A percentile compares a stretch with the other conserved stretches of the same genome.
Conservation (phyloP, 2,329 filamentous ascomycete species). For the Talaromyces rugulosus region DNA sequence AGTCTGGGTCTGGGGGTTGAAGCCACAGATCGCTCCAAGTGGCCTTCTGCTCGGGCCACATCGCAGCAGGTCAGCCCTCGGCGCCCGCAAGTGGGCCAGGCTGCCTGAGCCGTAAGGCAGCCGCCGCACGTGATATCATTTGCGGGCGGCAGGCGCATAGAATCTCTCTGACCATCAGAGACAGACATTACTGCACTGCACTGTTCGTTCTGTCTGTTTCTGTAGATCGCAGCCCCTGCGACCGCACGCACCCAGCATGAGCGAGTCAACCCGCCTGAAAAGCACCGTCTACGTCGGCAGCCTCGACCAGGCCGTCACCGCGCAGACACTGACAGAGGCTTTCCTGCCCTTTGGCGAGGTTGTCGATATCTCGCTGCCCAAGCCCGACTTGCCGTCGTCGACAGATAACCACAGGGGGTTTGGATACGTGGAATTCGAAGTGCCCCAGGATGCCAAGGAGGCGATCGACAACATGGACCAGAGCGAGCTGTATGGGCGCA, state of each 20-base stretch:
- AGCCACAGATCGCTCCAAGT: conserved; percentile 30
- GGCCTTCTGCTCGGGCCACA: conserved; percentile 21
- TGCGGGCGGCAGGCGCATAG: not conserved
- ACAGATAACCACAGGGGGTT: conserved; percentile 83
- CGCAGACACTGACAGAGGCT: conserved; percentile 73
- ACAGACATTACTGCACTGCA: not conserved
- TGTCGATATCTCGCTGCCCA: conserved; percentile 82
- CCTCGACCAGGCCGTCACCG: conserved; percentile 72
- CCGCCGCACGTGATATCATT: conserved; percentile 5
- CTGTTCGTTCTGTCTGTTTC: not conserved
- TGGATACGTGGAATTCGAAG: conserved; percentile 92
- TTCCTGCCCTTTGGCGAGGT: conserved; percentile 98
- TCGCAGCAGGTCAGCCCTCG: not conserved
- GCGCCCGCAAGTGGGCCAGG: not conserved
- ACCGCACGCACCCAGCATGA: conserved; percentile 51
- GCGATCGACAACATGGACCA: conserved; percentile 99
- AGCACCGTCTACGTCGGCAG: conserved; percentile 90
- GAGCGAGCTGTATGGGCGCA: conserved; percentile 85
- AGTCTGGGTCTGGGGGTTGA: not conserved
- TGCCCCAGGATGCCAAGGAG: conserved; percentile 79
- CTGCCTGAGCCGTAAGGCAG: conserved; percentile 9
- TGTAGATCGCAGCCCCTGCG: not conserved
- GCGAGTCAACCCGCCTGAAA: conserved; percentile 77
- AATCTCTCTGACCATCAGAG: not conserved
- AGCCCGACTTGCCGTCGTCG: conserved; percentile 75